Evolutionary conservation across 192 early-diverging fungal species (phyloP).

Genomic region (Coemansia sp.): DNA sequence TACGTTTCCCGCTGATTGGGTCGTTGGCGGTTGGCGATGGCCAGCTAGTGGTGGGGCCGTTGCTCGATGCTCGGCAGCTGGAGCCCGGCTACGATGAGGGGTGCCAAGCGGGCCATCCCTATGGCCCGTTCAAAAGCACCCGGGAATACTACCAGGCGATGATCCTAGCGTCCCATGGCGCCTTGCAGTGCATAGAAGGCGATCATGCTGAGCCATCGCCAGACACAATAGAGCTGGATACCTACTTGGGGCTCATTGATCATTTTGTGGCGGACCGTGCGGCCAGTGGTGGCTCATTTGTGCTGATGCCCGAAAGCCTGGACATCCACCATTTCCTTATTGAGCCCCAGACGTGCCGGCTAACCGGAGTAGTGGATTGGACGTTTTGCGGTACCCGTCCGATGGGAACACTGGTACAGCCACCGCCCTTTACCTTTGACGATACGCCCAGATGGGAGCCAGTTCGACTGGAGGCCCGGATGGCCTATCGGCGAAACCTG

Average conservation of each 20-base stretch:
- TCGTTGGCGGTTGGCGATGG: slow-evolving; percentile 13
- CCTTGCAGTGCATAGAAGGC: slow-evolving; percentile 4
- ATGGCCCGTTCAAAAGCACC: slow-evolving; percentile 20
- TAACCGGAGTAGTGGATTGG: slow-evolving; percentile 34
- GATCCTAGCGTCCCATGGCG: slow-evolving; percentile 18
- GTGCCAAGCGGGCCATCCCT: neutral
- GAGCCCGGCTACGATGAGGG: slow-evolving; percentile 19
- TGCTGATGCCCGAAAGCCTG: slow-evolving; percentile 32
- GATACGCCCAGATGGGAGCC: slow-evolving; percentile 46
- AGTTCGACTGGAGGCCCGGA: slow-evolving; percentile 2
- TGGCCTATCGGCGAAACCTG: slow-evolving; percentile 33
- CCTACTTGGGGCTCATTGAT: neutral
- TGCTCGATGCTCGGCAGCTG: slow-evolving; percentile 21
- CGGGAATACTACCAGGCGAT: slow-evolving; percentile 15
- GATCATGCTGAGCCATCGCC: slow-evolving; percentile 5
- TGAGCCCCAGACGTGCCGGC: slow-evolving; percentile 4
- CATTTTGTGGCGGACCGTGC: slow-evolving; percentile 2
- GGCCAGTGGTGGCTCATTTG: slow-evolving; percentile 15
- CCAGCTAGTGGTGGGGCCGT: slow-evolving; percentile 13
- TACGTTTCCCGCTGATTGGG: slow-evolving; percentile 24
- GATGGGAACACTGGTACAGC: slow-evolving; percentile 20
- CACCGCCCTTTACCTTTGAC: slow-evolving; percentile 38
- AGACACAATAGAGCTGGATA: slow-evolving; percentile 17
- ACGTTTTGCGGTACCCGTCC: slow-evolving; percentile 22
- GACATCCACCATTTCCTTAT: slow-evolving; percentile 26